These are phyloP conservation scores for Ophiostoma sp. DNA, from an alignment of 2,329 filamentous ascomycete species.

Conservation along the genomic window DNA sequence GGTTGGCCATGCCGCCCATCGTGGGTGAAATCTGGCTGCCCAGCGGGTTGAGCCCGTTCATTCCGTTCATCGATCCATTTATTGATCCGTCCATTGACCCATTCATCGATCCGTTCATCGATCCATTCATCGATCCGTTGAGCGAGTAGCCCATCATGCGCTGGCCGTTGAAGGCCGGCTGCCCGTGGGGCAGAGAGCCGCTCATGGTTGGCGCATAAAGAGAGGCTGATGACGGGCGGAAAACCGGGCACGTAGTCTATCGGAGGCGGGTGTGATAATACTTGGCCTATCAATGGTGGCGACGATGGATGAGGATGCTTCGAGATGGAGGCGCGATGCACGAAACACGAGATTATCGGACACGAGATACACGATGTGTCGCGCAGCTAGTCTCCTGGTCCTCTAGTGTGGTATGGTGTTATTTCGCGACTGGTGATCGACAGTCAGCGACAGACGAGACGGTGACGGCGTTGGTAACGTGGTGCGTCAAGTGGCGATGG, in stretches of 20 bases:
- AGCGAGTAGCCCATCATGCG: slow-evolving; percentile 29
- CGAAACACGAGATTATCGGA: slow-evolving; percentile 7
- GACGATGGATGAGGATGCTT: neutral
- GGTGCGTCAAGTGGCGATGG: neutral
- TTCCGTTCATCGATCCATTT: slow-evolving; percentile 8
- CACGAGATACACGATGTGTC: slow-evolving; percentile 5
- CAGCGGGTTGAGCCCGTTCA: slow-evolving; percentile 6
- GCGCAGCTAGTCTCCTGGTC: neutral
- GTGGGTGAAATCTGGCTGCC: slow-evolving; percentile 21
- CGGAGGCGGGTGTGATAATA: neutral
- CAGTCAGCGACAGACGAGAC: neutral
- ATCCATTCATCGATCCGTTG: slow-evolving; percentile 15
- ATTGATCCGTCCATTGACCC: slow-evolving; percentile 9
- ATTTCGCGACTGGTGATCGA: neutral
- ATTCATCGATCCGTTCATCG: neutral
- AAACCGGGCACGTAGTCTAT: neutral
- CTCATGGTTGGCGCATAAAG: slow-evolving; percentile 38
- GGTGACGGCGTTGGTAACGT: neutral
- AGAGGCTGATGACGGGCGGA: slow-evolving; percentile 13
- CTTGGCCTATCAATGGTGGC: neutral
- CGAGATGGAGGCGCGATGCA: slow-evolving; percentile 16
- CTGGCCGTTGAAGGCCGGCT: slow-evolving; percentile 38
- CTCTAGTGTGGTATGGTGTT: neutral
- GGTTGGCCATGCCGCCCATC: slow-evolving; percentile 13
- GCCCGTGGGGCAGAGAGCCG: slow-evolving; percentile 39